Evolutionary conservation across 768 basidiomycete genomes (phyloP).

Genomic region (Pisolithus tinctorius): DNA sequence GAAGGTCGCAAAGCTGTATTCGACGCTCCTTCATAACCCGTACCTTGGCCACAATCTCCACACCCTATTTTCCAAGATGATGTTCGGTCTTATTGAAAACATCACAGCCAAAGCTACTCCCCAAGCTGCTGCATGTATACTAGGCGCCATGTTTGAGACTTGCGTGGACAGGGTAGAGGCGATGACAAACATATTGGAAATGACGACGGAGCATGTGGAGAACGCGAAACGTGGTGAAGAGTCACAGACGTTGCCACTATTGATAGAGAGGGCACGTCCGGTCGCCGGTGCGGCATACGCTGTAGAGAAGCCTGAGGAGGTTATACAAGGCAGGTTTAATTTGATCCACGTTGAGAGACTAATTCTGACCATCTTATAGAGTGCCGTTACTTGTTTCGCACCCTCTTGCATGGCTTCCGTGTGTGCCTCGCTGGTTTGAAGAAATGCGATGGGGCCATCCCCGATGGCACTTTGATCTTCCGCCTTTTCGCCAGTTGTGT

Average conservation of each 20-base stretch:
- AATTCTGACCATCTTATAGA: constrained; percentile 40
- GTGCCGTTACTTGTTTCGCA: constrained; percentile 78
- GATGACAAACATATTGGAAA: constrained; percentile 54
- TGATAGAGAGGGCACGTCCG: constrained; percentile 83
- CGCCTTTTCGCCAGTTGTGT: constrained; percentile 84
- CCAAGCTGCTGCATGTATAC: constrained; percentile 59
- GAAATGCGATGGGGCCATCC: constrained; percentile 69
- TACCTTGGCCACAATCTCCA: constrained; percentile 76
- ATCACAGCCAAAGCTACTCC: constrained; percentile 71
- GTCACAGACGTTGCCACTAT: constrained; percentile 44
- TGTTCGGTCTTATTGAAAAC: constrained; percentile 82
- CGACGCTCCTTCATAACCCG: constrained; percentile 84
- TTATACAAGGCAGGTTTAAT: constrained; percentile 59
- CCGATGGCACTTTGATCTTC: constrained; percentile 83
- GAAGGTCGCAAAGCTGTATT: constrained; percentile 76
- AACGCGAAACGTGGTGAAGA: constrained; percentile 34
- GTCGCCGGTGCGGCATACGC: constrained; percentile 72
- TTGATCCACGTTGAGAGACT: neutral
- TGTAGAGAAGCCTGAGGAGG: constrained; percentile 75
- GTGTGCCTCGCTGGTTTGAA: constrained; percentile 70
- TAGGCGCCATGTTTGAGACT: constrained; percentile 73
- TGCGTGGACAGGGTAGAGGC: constrained; percentile 82
- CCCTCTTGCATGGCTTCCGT: constrained; percentile 83
- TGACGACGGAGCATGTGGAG: constrained; percentile 43
- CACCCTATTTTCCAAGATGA: constrained; percentile 87